phyloP scores from a whole-genome alignment of 2,329 filamentous ascomycete species.

The Colletotrichum melonis region DNA sequence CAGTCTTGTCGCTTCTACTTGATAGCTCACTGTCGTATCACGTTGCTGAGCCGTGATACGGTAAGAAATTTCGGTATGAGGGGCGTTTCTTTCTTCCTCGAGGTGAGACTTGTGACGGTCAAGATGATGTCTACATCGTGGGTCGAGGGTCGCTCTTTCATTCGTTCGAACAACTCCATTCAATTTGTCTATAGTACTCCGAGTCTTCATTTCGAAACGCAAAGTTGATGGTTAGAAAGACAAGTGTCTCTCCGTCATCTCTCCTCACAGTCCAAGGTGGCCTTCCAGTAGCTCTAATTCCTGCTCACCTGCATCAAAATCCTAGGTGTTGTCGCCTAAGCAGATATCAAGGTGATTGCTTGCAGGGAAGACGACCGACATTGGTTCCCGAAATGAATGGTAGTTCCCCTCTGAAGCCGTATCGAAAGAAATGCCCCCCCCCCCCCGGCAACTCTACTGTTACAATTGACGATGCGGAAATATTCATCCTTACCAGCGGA shows the following conservation, averaged over 20 bases:
- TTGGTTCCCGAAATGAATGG: too few species aligned
- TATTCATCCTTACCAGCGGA: too few species aligned
- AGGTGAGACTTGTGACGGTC: neutral
- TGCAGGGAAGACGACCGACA: too few species aligned
- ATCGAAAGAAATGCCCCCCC: too few species aligned
- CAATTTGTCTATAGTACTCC: too few species aligned
- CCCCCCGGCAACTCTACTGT: too few species aligned
- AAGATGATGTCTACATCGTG: neutral
- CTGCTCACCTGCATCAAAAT: too few species aligned
- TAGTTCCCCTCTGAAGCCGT: too few species aligned
- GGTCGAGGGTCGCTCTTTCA: neutral
- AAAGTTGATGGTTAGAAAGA: neutral
- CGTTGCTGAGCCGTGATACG: neutral
- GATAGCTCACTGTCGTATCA: neutral
- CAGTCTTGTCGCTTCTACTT: neutral
- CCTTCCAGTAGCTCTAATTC: neutral
- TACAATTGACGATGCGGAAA: too few species aligned
- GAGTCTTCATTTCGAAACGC: neutral
- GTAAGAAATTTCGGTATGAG: neutral
- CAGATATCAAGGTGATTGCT: too few species aligned
- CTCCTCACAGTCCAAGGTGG: neutral
- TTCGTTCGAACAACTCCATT: too few species aligned
- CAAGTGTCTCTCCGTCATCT: neutral
- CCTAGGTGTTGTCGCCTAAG: too few species aligned
- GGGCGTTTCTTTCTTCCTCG: neutral